Conservation (phyloP, 345 rosid genomes). For the Arabidopsis arenosa region DNA sequence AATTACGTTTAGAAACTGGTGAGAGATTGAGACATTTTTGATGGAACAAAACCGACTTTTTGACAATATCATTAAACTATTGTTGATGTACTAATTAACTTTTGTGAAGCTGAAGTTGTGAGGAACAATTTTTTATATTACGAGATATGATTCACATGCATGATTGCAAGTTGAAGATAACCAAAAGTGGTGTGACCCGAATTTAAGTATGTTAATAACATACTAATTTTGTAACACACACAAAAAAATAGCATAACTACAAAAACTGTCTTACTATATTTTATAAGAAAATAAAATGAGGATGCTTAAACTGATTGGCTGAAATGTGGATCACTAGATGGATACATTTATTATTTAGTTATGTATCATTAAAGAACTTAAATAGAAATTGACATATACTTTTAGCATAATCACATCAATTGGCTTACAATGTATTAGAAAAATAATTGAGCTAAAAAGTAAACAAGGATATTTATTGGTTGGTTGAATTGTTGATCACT, state of each 20-base stretch:
- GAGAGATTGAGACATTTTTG: not conserved
- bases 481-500: not conserved
- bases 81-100: constrained; percentile 52
- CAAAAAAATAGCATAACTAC: not conserved
- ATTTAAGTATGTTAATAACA: not conserved
- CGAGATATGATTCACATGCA: constrained; percentile 51
- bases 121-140: constrained; percentile 40
- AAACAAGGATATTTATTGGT: too few species aligned
- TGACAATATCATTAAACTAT: constrained; percentile 24
- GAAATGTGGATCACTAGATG: not conserved
- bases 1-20: not conserved
- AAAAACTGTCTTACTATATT: not conserved
- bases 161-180: constrained; percentile 49
- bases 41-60: constrained; percentile 34
- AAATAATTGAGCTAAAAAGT: not conserved
- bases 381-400: not conserved
- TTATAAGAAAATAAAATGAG: too few species aligned
- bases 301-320: not conserved
- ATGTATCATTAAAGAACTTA: not conserved
- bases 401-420: not conserved
- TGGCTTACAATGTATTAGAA: not conserved
- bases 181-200: constrained; percentile 43
- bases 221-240: not conserved
- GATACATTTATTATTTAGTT: not conserved
- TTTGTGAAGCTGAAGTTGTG: constrained; percentile 55